phyloP scores from a whole-genome alignment of 1,284 basidiomycete species.

The Cerrena zonata region DNA sequence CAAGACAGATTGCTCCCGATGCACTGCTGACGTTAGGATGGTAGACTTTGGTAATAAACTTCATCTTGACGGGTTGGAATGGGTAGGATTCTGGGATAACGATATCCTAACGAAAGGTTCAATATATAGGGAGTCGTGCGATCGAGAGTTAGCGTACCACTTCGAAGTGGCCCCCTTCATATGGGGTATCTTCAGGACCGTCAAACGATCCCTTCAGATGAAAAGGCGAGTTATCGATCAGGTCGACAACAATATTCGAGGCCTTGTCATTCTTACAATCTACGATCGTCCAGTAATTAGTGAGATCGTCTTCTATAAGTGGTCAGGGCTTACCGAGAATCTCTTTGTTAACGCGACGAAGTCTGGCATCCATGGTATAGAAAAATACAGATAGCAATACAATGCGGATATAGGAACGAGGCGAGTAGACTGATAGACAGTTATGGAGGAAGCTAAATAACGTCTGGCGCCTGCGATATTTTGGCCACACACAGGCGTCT shows the following conservation, averaged over 20 bases:
- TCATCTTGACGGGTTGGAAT: slow-evolving; percentile 98
- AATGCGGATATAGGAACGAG: not conserved
- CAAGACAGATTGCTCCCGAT: slow-evolving; percentile 87
- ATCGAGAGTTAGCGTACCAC: slow-evolving; percentile 53
- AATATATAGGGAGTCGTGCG: slow-evolving; percentile 1
- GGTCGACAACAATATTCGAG: slow-evolving; percentile 78
- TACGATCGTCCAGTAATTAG: slow-evolving; percentile 23
- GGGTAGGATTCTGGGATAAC: slow-evolving; percentile 93
- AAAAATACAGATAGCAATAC: not conserved
- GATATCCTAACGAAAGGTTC: slow-evolving; percentile 67
- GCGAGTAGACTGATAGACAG: not conserved
- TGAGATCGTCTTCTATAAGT: not conserved
- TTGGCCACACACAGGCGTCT: not conserved
- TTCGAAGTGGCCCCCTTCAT: slow-evolving; percentile 89
- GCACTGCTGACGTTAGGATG: slow-evolving; percentile 96
- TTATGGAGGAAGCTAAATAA: not conserved
- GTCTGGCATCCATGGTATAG: slow-evolving; percentile 70
- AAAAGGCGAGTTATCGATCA: slow-evolving; percentile 82
- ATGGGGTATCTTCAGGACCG: slow-evolving; percentile 91
- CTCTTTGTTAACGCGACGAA: slow-evolving; percentile 88
- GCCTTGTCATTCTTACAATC: slow-evolving; percentile 93
- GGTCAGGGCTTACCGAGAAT: slow-evolving; percentile 59
- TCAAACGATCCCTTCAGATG: slow-evolving; percentile 86
- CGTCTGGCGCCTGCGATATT: not conserved
- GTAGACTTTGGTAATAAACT: slow-evolving; percentile 93